Base-by-base conservation (phyloP, 148 eudicot genomes). In the Arbutus unedo region DNA sequence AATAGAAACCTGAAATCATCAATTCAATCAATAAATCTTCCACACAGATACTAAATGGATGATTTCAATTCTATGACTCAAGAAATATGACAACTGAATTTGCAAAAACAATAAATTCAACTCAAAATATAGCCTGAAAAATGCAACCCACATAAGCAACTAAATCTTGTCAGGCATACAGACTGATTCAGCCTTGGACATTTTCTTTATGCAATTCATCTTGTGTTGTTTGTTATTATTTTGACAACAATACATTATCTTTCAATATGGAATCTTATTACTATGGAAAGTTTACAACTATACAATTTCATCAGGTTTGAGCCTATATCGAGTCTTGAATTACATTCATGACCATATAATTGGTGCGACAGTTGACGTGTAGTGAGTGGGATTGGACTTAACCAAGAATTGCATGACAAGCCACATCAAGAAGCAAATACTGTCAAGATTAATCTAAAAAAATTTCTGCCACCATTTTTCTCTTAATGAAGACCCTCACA, bases 1-100 rank as follows among this genome's bases (percentile, higher is more conserved):
- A 94, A 96, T 16, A 96, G 56, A 86, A 96, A 96, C 81, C 99
- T 96, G 95, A 77, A 87, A 84, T 77, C 74, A 83, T 43, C 66
- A 67, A 85, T 44, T 74, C 57, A 83, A 43, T 54, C 64, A 19
- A 54, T 71, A 66, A 25, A 38, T 68, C 51, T 25, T 13, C 55
- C 54, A 16, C 3, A 43, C 14, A 50, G 47, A 23, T 68, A 44
- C 31, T 71, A 43, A 43, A 64, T 41, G 53, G 77, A 67, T 16
- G 45, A 19, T 23, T 67, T 47, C 49, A 62, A 47, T 62, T 10
- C 31, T 7, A 62, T 3, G 41, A 44, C 14, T 55, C 11, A 15
- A 21, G 5, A 15, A 31, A 64, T 15, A 44, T 11, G 47, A 51
- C 4, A 38, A 16, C 45, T 49, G 6, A 49, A 47, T 15, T 11